Base-by-base conservation (phyloP, 441 rosid genomes). In the Populus tomentosa region DNA sequence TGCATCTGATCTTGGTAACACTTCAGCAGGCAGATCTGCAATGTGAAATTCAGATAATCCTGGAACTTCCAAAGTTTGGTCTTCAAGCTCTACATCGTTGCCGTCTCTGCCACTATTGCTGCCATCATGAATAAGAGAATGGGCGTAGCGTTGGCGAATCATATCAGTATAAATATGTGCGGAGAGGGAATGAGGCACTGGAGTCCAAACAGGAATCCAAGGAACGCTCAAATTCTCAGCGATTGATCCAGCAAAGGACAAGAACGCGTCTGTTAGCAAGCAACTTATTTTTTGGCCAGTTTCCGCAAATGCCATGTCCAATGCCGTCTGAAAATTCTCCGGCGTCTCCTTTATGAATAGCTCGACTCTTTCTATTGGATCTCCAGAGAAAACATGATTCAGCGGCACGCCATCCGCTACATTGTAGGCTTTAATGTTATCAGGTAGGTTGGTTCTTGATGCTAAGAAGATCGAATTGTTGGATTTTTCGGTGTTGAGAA, bases 171-270 rank as follows among this genome's bases (percentile, higher is more conserved):
- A 81, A 14, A 87, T 5, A 74, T 91, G 93, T 16, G 82, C 82
- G 20, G 89, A 77, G n/a, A 88, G 86, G 3, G 85, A 65, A 50
- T 66, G 78, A 2, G 92, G 84, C 64, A 82, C 83, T 7, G 86
- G 81, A 21, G 83, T 63, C 84, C 87, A 87, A 23, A 83, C 82
- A 4, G 90, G 72, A 38, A 89, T 36, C 95, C 94, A 91, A 18
- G 86, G 73, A 68, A 84, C 73, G 8, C 50, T 67, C 78, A 82
- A 65, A 36, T 81, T 84, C 36, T 70, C 24, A 0, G 91, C 90
- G 67, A 91, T 80, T 10, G 80, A 86, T n/a, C 74, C 86, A 2
- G 84, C 78, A 72, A 89, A 91, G 53, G 85, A 74, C 62, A 85
- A 71, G 84, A 93, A 89, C 23, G 86, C 82, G 13, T 85, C 86